phyloP scores from a whole-genome alignment of 2,329 filamentous ascomycete species.

The Allantophomopsis cytisporea region DNA sequence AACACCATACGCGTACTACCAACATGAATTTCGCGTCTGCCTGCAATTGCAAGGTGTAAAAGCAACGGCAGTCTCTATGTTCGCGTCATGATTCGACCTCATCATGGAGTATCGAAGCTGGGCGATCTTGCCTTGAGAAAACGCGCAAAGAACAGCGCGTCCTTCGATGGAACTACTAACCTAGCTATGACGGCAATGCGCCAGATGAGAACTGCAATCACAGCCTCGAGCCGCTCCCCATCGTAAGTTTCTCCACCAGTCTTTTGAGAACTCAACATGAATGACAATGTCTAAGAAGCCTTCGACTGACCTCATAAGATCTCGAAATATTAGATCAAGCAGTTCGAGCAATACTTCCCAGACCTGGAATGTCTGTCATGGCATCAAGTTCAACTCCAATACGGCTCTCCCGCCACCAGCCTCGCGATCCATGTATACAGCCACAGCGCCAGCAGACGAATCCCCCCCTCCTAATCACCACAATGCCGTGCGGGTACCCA shows the following conservation, averaged over 20 bases:
- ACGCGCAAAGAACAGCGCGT: constrained; percentile 8
- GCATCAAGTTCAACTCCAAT: constrained; percentile 1
- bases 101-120: constrained; percentile 20
- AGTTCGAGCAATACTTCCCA: no score
- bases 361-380: not conserved
- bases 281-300: no score
- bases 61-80: not conserved
- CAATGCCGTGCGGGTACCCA: no score
- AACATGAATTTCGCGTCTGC: no score
- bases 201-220: constrained; percentile 2
- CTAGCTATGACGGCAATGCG: constrained; percentile 8
- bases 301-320: no score
- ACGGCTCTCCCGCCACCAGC: constrained; percentile 2
- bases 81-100: constrained; percentile 19
- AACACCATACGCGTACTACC: no score
- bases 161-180: constrained; percentile 7
- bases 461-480: no score
- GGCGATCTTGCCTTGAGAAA: constrained; percentile 12
- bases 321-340: no score
- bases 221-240: constrained; percentile 5
- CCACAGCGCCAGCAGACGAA: no score
- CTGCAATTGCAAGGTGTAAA: no score
- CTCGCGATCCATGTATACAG: not conserved
- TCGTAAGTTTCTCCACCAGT: constrained; percentile 6
- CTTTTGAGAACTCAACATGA: no score